Evolutionary conservation across 257 asterid genomes (phyloP).

Genomic region (Solanum ossicruentum): DNA sequence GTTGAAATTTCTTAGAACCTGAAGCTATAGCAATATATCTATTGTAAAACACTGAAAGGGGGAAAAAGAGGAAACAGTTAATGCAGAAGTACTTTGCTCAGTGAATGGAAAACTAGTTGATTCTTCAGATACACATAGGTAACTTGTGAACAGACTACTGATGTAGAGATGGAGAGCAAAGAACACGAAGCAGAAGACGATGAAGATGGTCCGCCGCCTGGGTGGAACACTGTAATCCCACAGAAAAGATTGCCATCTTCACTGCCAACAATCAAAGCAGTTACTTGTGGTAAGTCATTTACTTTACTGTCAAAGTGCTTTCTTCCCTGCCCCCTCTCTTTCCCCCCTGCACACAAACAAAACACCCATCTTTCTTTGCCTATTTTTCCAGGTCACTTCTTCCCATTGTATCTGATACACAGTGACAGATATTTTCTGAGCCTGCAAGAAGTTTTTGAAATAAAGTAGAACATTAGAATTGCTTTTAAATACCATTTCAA

Average conservation of each 20-base stretch:
- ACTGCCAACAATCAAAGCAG: conserved; percentile 1
- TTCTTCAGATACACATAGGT: conserved; percentile 9
- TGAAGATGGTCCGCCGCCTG: conserved; percentile 34
- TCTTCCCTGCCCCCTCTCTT: not conserved
- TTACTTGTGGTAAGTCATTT: conserved; percentile 13
- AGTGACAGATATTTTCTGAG: not conserved
- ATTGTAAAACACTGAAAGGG: not conserved
- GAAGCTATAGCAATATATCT: not conserved
- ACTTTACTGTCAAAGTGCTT: not conserved
- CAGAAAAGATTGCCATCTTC: not conserved
- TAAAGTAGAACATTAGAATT: not conserved
- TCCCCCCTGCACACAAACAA: not conserved
- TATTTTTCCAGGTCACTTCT: not conserved
- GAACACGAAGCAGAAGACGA: conserved; percentile 33
- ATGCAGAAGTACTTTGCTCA: not conserved
- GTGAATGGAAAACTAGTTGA: not conserved
- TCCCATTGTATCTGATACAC: not conserved
- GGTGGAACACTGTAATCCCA: conserved; percentile 4
- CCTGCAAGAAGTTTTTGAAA: not conserved
- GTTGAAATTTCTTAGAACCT: not conserved
- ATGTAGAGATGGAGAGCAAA: conserved; percentile 23
- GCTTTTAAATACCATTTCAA: not conserved
- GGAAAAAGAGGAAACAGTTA: too few species aligned
- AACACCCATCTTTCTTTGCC: not conserved
- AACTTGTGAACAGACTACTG: conserved; percentile 25